Evolutionary conservation across 2,329 filamentous ascomycete genomes (phyloP), one percentile per base, ranked within the genome.

Genomic region (Aspergillus sp.): DNA sequence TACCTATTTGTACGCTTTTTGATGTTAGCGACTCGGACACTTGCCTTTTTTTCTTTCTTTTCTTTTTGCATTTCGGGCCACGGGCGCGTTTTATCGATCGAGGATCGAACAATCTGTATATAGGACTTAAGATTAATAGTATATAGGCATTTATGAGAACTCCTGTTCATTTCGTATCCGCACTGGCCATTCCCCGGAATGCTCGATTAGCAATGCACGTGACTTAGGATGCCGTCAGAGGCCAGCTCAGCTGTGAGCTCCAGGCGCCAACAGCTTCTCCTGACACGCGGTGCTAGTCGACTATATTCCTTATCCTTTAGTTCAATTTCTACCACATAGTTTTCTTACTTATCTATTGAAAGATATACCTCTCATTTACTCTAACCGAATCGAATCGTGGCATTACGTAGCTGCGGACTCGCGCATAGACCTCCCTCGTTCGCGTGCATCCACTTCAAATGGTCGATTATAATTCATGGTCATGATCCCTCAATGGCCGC

Each of bases 401-500:
- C 17, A 23, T 25, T 25, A 27, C 41, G 22, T 27, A 43, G 41
- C 41, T 45, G 20, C 35, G 32, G n/a, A 37, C 33, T 37, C 33
- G 17, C 33, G 33, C 22, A 17, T 7, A 15, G 7, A 44, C 13
- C 22, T 32, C 35, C 27, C 27, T 20, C 12, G 10, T 25, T 15
- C 17, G 23, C 22, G 12, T n/a, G 25, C 45, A 17, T 39, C 44
- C 47, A 33, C 49, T 55, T 59, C 63, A 60, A 59, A 66, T 66
- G 64, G 60, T 57, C 47, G 37, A 55, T 46, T 47, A 7, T 39
- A 37, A 52, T 52, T 52, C 41, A 37, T 58, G 48, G 60, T 54
- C 62, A 72, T 72, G 69, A 69, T 67, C 49, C 51, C 61, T 50
- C 55, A 65, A 65, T 68, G 67, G 64, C 66, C 77, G 60, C 64